Base-by-base conservation (phyloP, 371 early-diverging fungal genomes). In the Chytridiales sp. region DNA sequence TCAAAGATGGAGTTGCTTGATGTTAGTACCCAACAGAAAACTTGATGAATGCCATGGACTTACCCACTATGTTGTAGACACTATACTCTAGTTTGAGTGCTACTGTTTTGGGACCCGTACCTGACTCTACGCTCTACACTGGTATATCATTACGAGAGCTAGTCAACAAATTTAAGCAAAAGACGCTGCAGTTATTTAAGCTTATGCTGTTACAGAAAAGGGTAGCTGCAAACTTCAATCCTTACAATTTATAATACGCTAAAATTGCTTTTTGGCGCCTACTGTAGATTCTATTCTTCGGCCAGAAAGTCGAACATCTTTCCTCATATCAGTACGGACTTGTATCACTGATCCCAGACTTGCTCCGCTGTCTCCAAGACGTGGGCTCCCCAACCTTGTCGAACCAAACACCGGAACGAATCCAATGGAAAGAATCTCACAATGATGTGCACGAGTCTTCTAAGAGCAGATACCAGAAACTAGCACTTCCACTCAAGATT, bases 301-400 rank as follows among this genome's bases (percentile, higher is more conserved):
- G 90, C 4, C 86, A 86, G 39, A 85, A 85, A 22, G 90, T 91
- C 21, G 91, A 89, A 61, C 72, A 78, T n/a, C 68, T 91, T 17
- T 87, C 87, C 49, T 85, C 88, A 4, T 87, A 87, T 67, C 89
- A 91, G 66, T 90, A 90, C 64, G 82, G 87, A 17, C 64, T 91
- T 26, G 80, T 89, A 15, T 87, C 88, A 0, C 69, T 91, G 22
- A 70, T 91, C 22, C 90, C 92, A 72, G 83, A 82, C 0, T 56
- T 88, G 13, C 47, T 87, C 29, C 47, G 83, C n/a, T 73, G 78
- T 41, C 57, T 87, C 30, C 79, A 85, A 54, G 84, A 86, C 66
- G 82, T 85, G 4, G 89, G 87, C 0, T 73, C 80, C 17, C 87
- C 87, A 2, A 62, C 67, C 22, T 72, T 88, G 27, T 78, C 46